Conservation (phyloP, 192 early-diverging fungal genomes). For the Umbelopsis sp. region DNA sequence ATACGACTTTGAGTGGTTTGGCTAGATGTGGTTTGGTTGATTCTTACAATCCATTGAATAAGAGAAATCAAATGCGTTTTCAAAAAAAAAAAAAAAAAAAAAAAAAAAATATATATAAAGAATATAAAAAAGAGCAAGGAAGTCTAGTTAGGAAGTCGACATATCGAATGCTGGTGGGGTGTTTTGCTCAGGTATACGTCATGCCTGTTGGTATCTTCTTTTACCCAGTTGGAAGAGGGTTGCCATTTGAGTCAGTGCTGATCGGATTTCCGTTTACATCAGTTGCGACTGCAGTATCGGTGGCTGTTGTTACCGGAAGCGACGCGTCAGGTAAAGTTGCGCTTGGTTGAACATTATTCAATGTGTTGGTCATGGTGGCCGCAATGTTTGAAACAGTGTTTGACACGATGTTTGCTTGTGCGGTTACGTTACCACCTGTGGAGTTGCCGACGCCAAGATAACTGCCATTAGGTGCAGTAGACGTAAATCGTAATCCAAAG, state of each 20-base stretch:
- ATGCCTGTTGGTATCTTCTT: conserved; percentile 9
- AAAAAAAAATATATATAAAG: too few relatives aligned
- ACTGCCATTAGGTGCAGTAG: conserved; percentile 30
- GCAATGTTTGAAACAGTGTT: background rate
- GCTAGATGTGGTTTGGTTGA: too few relatives aligned
- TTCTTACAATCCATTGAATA: too few relatives aligned
- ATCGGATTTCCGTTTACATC: background rate
- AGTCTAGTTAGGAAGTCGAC: too few relatives aligned
- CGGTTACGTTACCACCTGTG: background rate
- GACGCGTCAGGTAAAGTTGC: background rate
- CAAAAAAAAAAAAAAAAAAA: too few relatives aligned
- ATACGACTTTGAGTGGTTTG: too few relatives aligned
- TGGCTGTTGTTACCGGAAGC: background rate
- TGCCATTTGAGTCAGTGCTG: background rate
- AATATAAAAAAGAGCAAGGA: background rate
- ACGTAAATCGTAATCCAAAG: conserved; percentile 65
- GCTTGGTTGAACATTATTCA: background rate
- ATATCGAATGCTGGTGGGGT: background rate
- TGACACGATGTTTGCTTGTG: too few relatives aligned
- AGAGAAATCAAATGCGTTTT: too few relatives aligned
- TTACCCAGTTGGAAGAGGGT: background rate
- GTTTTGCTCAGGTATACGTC: background rate
- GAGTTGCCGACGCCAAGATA: conserved; percentile 5
- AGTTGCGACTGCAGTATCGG: background rate
- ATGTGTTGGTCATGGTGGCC: background rate